Base-by-base conservation (phyloP, 228 moss, liverwort and hornwort species). In the Sphagnum magellanicum region DNA sequence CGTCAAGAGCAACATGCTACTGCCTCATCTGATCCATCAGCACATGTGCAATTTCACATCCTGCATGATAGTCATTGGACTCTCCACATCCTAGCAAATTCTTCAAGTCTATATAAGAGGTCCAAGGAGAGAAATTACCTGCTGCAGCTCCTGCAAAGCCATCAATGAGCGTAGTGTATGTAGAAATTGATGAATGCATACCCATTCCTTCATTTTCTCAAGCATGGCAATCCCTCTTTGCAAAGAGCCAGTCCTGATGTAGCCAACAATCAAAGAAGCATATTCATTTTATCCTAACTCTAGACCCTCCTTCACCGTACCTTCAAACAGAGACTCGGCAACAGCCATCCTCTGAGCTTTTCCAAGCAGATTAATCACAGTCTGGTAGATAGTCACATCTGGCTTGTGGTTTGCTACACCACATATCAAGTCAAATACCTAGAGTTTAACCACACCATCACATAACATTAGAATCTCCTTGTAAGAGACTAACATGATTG, bases 341-440 rank as follows among this genome's bases (percentile, higher is more conserved):
- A 86, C 81, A 60, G 87, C 90, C 93, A 98, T 91, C 78, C 90
- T 89, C 72, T 85, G 91, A 11, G 87, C 84, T 72, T 92, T 92
- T 69, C 90, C 90, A 70, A 98, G 89, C 12, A 98, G 81, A 71
- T 83, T 80, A 65, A 98, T 76, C 70, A 98, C 87, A 32, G 83
- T 89, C 75, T 93, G 91, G 66, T 90, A 93, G 17, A 82, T 82
- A 49, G 70, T 59, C 48, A 74, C 73, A 60, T 98, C 92, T 48
- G 91, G 90, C 50, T 81, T 82, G 16, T 78, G 81, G 4, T 67
- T 82, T 10, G 82, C 69, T 63, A 79, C 77, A 53, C 81, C 81
- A 70, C 89, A 88, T 84, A 92, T 87, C 94, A 93, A 93, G 62
- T 94, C 91, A 77, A 94, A 98, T 11, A 98, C 82, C 86, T 86